Base-by-base conservation (phyloP, 2,329 filamentous ascomycete species). In the Sporothrix humicola region DNA sequence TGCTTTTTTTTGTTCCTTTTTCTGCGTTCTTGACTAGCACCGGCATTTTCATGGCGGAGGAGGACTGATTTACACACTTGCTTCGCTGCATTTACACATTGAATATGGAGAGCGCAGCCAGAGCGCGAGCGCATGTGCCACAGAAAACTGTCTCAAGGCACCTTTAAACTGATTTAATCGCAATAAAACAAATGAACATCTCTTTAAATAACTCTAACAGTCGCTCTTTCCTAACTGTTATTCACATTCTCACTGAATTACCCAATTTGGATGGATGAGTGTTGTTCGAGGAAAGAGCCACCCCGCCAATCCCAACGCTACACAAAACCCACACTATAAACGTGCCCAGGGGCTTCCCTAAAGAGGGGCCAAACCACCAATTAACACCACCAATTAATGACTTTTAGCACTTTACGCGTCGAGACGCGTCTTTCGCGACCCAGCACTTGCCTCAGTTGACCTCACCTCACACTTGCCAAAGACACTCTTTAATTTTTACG, bases 401-500 rank as follows among this genome's bases (percentile, higher is more conserved):
- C 26, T 69, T 63, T 63, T 37, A 66, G 69, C 75, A 74, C 75
- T 76, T 75, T 65, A 76, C 75, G 73, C 73, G 73, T 75, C 75
- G n/a, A 23, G 66, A 76, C 72, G 72, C 75, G 75, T 74, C 73
- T 76, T 58, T 66, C 68, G 42, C 69, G 44, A 70, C 52, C 37
- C 42, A 17, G 20, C 52, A 6, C 7, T 26, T 37, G 31, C 31
- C 31, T 37, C 31, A 37, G 9, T 23, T n/a, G 13, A 52, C 15
- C 48, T 15, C 48, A 37, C 20, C 37, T 48, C 5, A 17, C 20
- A 37, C 31, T 17, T 46, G 4, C 54, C 42, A 48, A 26, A 48
- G 6, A 31, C 63, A 20, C 37, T 26, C 37, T 26, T 8, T n/a
- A n/a, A 42, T 63, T 37, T 10, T 13, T 23, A 48, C 9, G 15